phyloP scores from a whole-genome alignment of 345 rosid genomes.

The Gossypium australe region DNA sequence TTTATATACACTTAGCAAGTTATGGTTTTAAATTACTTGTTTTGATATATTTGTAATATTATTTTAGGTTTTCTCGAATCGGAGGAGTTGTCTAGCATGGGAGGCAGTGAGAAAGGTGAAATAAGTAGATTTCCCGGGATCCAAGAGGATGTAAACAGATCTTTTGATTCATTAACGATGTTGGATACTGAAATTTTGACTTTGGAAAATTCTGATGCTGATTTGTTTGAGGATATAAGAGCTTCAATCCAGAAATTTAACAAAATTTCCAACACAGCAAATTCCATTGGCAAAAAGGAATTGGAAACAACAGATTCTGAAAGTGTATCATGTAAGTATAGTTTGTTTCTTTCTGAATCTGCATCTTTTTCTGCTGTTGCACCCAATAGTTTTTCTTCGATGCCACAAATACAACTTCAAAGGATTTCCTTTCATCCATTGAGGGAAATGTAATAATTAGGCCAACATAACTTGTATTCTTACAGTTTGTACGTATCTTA shows the following conservation, averaged over 20 bases:
- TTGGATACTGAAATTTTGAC: conserved; percentile 60
- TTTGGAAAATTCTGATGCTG: conserved; percentile 42
- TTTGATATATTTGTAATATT: neutral
- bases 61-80: conserved; percentile 75
- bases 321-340: conserved; percentile 43
- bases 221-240: conserved; percentile 64
- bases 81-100: conserved; percentile 74
- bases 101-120: conserved; percentile 32
- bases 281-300: conserved; percentile 29
- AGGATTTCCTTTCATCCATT: neutral
- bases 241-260: conserved; percentile 69
- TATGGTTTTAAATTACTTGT: neutral
- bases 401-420: neutral
- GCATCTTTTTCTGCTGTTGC: neutral
- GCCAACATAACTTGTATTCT: neutral
- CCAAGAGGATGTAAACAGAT: conserved; percentile 60
- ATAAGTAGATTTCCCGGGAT: conserved; percentile 45
- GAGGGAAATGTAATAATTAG: neutral
- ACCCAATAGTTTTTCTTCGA: neutral
- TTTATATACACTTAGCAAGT: neutral
- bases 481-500: no score
- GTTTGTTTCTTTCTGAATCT: neutral
- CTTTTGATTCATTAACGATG: conserved; percentile 71
- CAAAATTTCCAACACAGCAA: conserved; percentile 22
- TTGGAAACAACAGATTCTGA: conserved; percentile 20